Evolutionary conservation across 257 asterid genomes (phyloP).

Genomic region (Fraxinus americana): DNA sequence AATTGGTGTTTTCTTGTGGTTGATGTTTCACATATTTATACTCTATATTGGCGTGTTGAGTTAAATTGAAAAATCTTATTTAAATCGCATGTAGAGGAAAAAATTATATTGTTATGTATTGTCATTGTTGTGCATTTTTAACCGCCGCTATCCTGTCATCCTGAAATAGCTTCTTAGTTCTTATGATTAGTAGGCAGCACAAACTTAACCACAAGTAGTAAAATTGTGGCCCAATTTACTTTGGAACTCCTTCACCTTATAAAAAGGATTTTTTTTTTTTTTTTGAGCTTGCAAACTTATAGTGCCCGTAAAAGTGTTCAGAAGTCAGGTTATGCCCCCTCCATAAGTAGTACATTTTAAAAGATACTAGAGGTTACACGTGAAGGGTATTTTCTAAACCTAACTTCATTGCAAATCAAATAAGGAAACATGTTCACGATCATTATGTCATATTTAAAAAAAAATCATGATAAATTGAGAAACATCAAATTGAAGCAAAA

Average conservation of each 20-base stretch:
- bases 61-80: too few species aligned
- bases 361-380: neutral
- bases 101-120: too few species aligned
- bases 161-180: neutral
- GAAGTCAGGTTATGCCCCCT: neutral
- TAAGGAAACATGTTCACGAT: neutral
- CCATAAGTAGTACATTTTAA: neutral
- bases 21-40: too few species aligned
- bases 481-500: neutral
- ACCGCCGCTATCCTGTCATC: neutral
- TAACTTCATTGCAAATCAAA: neutral
- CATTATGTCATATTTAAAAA: neutral
- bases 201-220: neutral
- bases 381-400: neutral
- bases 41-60: too few species aligned
- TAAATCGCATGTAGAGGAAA: too few species aligned
- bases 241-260: neutral
- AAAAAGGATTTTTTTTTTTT: too few species aligned
- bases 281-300: neutral
- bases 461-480: neutral
- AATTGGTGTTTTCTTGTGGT: too few species aligned
- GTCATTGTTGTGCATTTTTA: too few species aligned
- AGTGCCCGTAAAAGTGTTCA: neutral
- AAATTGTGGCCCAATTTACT: neutral
- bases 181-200: neutral